Conservation (phyloP, 1,284 basidiomycete species). For the Rhodofomes roseus region DNA sequence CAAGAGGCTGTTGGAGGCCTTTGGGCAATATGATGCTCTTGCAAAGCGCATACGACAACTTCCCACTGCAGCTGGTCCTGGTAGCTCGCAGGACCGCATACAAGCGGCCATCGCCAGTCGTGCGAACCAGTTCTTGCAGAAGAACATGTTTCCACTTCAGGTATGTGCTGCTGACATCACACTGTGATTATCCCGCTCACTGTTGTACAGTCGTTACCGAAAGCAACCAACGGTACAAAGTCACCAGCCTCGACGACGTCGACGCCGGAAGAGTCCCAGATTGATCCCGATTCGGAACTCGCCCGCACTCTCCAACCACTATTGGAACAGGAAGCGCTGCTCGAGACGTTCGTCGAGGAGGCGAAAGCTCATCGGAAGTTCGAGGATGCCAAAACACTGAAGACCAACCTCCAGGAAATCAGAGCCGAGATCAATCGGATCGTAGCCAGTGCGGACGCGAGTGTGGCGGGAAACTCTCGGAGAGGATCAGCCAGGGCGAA, state of each 20-base stretch:
- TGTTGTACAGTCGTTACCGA: slow-evolving; percentile 54
- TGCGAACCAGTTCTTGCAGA: slow-evolving; percentile 82
- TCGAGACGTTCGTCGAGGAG: slow-evolving; percentile 81
- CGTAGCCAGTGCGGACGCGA: slow-evolving; percentile 36
- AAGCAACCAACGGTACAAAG: slow-evolving; percentile 35
- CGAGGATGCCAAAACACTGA: slow-evolving; percentile 81
- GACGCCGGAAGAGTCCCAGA: slow-evolving; percentile 27
- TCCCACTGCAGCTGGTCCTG: slow-evolving; percentile 53
- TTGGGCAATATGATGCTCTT: slow-evolving; percentile 85
- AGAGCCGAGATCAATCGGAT: slow-evolving; percentile 75
- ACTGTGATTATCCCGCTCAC: background rate
- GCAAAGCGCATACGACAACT: slow-evolving; percentile 81
- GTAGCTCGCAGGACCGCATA: slow-evolving; percentile 78
- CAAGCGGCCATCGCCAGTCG: slow-evolving; percentile 79
- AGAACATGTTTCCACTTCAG: slow-evolving; percentile 84
- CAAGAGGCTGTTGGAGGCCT: slow-evolving; percentile 79
- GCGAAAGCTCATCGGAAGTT: slow-evolving; percentile 85
- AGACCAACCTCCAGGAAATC: slow-evolving; percentile 74
- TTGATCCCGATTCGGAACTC: slow-evolving; percentile 65
- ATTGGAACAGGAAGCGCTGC: slow-evolving; percentile 85
- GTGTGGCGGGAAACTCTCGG: background rate
- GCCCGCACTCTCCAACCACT: slow-evolving; percentile 78
- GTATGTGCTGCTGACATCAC: slow-evolving; percentile 31
- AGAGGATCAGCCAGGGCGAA: background rate
- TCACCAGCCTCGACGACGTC: slow-evolving; percentile 19